Conservation (phyloP, 2,329 filamentous ascomycete genomes). For the Claviceps lovelessii region DNA sequence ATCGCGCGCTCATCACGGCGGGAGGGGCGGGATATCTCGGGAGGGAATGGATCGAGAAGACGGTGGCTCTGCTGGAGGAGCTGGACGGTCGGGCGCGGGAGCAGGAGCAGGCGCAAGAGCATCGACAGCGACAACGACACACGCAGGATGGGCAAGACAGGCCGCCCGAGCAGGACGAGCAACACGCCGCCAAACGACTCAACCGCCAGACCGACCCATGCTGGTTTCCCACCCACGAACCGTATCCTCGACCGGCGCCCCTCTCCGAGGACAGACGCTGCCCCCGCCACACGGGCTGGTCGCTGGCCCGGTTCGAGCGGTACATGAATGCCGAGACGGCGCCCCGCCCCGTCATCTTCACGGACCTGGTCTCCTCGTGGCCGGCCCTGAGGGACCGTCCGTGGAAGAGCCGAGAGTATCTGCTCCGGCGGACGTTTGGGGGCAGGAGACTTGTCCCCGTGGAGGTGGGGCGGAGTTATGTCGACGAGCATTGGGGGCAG, state of each 20-base stretch:
- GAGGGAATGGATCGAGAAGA: constrained; percentile 34
- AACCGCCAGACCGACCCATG: background rate
- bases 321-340: constrained; percentile 37
- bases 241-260: constrained; percentile 12
- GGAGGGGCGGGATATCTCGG: constrained; percentile 46
- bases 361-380: constrained; percentile 50
- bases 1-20: constrained; percentile 63
- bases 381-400: constrained; percentile 53
- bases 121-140: background rate
- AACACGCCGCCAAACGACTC: too few relatives aligned
- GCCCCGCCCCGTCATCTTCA: constrained; percentile 54
- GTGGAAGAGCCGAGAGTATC: constrained; percentile 64
- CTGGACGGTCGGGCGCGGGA: constrained; percentile 9
- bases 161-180: too few relatives aligned
- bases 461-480: constrained; percentile 77
- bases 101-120: too few relatives aligned
- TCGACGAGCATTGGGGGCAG: constrained; percentile 73
- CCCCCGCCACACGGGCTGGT: constrained; percentile 24
- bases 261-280: constrained; percentile 13
- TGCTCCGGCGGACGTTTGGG: constrained; percentile 57
- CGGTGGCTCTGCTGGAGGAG: constrained; percentile 29
- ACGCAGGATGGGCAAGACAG: too few relatives aligned
- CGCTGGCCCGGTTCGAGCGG: constrained; percentile 45
- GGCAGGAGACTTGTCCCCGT: constrained; percentile 73
- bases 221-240: constrained; percentile 16